A percentile compares a stretch with the other conserved stretches of the same genome.
Evolutionary conservation across 805 yeast species (phyloP).

Genomic region (Teunomyces pallodes): DNA sequence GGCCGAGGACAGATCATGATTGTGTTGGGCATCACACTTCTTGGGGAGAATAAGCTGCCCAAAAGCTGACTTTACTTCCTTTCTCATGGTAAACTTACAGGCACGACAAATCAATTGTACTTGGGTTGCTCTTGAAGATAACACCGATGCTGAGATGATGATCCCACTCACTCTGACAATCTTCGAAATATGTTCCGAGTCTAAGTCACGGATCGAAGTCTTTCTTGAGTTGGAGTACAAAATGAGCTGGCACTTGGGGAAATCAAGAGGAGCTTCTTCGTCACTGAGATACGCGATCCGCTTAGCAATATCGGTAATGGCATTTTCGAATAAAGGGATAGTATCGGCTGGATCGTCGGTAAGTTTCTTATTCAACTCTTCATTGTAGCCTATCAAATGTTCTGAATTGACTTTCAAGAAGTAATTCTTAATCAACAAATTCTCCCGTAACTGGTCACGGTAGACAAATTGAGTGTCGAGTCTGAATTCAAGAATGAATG

Average conservation of each 20-base stretch:
- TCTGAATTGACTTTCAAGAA: constrained; percentile 73
- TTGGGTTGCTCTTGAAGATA: constrained; percentile 81
- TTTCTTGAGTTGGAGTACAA: constrained; percentile 69
- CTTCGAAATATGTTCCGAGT: constrained; percentile 83
- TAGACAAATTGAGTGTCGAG: constrained; percentile 79
- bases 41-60: constrained; percentile 69
- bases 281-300: constrained; percentile 55
- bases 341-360: constrained; percentile 85
- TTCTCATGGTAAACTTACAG: constrained; percentile 76
- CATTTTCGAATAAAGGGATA: constrained; percentile 80
- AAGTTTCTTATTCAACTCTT: constrained; percentile 79
- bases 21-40: constrained; percentile 51
- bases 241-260: constrained; percentile 84
- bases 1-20: constrained; percentile 42
- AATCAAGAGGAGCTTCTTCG: constrained; percentile 49
- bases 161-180: constrained; percentile 92
- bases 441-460: constrained; percentile 87
- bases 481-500: constrained; percentile 82
- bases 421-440: constrained; percentile 73
- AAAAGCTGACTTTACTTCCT: constrained; percentile 64
- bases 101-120: constrained; percentile 83
- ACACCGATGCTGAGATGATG: constrained; percentile 84
- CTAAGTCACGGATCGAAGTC: constrained; percentile 74
- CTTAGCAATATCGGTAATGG: constrained; percentile 83
- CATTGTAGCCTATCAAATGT: constrained; percentile 84